Evolutionary conservation across 495 filamentous ascomycete genomes (phyloP).

Genomic region (Aspergillus wentii): DNA sequence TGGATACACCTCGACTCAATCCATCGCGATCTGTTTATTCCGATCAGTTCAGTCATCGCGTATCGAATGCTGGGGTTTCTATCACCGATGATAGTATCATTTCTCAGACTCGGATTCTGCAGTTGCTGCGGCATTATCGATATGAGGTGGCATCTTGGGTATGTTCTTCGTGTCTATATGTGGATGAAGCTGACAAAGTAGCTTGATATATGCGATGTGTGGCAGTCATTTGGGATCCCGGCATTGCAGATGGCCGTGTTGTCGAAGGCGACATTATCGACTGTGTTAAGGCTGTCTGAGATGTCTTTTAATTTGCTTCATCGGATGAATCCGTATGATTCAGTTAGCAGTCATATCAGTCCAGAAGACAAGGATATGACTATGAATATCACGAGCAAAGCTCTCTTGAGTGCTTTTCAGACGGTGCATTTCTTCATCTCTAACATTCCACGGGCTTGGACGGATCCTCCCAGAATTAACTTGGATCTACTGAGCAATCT

Average conservation of each 20-base stretch:
- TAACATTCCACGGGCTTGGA: slow-evolving; percentile 15
- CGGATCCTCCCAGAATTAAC: not conserved
- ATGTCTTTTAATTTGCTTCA: slow-evolving; percentile 11
- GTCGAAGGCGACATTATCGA: slow-evolving; percentile 13
- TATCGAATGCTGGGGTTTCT: not conserved
- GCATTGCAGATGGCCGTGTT: slow-evolving; percentile 22
- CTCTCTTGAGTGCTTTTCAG: slow-evolving; percentile 3
- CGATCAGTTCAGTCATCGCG: not conserved
- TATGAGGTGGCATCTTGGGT: slow-evolving; percentile 35
- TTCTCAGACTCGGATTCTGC: slow-evolving; percentile 14
- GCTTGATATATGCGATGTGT: slow-evolving; percentile 31
- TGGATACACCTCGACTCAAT: not conserved
- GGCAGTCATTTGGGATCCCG: slow-evolving; percentile 25
- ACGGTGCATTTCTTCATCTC: slow-evolving; percentile 9
- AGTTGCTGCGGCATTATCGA: slow-evolving; percentile 29
- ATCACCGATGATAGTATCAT: not conserved
- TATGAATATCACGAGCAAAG: not conserved
- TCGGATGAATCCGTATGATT: not conserved
- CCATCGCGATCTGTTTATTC: not conserved
- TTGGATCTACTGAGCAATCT: slow-evolving; percentile 10
- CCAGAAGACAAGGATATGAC: not conserved
- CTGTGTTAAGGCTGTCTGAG: slow-evolving; percentile 23
- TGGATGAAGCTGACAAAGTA: slow-evolving; percentile 1
- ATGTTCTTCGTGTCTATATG: not conserved
- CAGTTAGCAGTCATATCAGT: not conserved